These are phyloP conservation scores for Lolium multiflorum DNA, from an alignment of 176 grass and related monocot genomes.

Conservation along the genomic window DNA sequence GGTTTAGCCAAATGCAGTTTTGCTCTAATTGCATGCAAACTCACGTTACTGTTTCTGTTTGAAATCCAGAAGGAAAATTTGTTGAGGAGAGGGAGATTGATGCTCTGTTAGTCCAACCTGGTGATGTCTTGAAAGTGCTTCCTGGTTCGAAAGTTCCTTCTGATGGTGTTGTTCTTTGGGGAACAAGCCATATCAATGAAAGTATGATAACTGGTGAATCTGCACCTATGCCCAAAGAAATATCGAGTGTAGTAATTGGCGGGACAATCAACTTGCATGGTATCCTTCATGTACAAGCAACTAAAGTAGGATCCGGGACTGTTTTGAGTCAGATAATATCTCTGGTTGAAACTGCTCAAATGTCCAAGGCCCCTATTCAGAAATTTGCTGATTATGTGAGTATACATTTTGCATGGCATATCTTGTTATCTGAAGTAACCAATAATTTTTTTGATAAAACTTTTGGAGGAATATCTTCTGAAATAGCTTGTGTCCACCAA, in stretches of 20 bases:
- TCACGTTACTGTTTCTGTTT: slow-evolving; percentile 26
- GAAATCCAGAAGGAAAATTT: slow-evolving; percentile 69
- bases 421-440: neutral
- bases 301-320: slow-evolving; percentile 89
- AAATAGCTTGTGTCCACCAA: neutral
- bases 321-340: slow-evolving; percentile 99
- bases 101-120: slow-evolving; percentile 88
- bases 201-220: slow-evolving; percentile 99
- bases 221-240: slow-evolving; percentile 76
- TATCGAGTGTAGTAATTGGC: slow-evolving; percentile 76
- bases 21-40: slow-evolving; percentile 14
- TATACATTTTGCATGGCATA: neutral
- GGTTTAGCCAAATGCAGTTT: slow-evolving; percentile 18
- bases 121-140: slow-evolving; percentile 92
- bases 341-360: slow-evolving; percentile 96
- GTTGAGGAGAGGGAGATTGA: slow-evolving; percentile 89
- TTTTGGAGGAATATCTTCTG: neutral
- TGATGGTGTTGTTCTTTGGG: slow-evolving; percentile 89
- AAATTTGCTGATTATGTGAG: slow-evolving; percentile 99
- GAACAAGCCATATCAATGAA: slow-evolving; percentile 93
- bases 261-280: slow-evolving; percentile 98
- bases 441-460: neutral
- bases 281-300: slow-evolving; percentile 87
- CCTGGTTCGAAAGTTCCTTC: slow-evolving; percentile 94
- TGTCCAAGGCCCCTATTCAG: slow-evolving; percentile 99